Evolutionary conservation across 352 stramenopile species (phyloP), one percentile per base, ranked within the genome.

Genomic region (Phytophthora pini): DNA sequence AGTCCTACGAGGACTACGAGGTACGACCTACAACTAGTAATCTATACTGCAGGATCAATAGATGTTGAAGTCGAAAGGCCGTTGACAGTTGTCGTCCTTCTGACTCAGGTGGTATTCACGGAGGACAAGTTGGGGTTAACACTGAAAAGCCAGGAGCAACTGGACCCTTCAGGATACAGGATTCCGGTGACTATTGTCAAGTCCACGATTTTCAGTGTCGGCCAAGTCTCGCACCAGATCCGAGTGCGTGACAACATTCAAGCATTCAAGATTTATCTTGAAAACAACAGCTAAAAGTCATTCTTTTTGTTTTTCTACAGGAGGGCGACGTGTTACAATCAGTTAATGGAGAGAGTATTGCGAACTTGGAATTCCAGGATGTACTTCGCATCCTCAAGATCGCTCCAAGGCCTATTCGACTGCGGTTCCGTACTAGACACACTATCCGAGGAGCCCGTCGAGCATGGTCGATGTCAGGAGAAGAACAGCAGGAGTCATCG

Each of bases 291-390:
- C 27, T 31, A 31, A 31, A 31, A 31, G 27, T 7, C 27, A 34
- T 34, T 6, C 26, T 52, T 54, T 53, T 40, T 27, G 31, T 24
- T 49, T 41, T 70, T 44, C 32, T 65, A 22, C 50, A 93, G 84
- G 81, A 93, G 74, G 84, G 82, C 5, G 84, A 93, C 46, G 72
- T 89, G 26, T 55, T 93, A 29, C 65, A 89, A 38, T 88, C 82
- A 0, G 79, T 93, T 40, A 91, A 93, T 58, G 80, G 78, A 38
- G 79, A 89, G 29, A 89, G 77, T 49, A 85, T 93, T 46, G 65
- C 73, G 10, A 77, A 81, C 22, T 61, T 93, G 52, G 72, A 88
- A 43, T 89, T 93, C 53, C 71, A 68, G 3, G 82, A 93, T 39
- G 84, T 93, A 36, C 67, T 87, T 15, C 72, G 78, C 22, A 74